Percentiles rank a stretch among this genome's conserved stretches.
Evolutionary conservation across 2,329 filamentous ascomycete genomes (phyloP).

Genomic region (Colletotrichum karsti): DNA sequence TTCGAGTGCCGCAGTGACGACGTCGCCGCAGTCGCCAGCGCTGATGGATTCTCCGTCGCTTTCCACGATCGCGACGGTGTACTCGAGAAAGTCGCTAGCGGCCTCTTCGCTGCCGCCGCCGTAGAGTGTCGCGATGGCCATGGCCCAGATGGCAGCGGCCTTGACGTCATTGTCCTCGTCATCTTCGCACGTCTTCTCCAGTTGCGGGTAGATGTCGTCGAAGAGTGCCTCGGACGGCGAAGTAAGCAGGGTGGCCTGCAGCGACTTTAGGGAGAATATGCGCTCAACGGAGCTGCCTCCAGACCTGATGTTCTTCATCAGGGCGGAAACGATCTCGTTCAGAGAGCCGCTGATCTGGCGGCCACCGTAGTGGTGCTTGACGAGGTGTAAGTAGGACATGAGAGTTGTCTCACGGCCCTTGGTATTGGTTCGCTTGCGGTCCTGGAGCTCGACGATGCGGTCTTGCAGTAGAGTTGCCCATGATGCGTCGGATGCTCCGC

Average conservation of each 20-base stretch:
- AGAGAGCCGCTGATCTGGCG: conserved; percentile 68
- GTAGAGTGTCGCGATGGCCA: conserved; percentile 78
- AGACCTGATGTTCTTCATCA: conserved; percentile 75
- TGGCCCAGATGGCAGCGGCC: conserved; percentile 75
- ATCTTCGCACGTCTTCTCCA: conserved; percentile 73
- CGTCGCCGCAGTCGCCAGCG: conserved; percentile 73
- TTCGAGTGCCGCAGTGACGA: conserved; percentile 79
- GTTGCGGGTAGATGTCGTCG: conserved; percentile 62
- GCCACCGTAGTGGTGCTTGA: conserved; percentile 74
- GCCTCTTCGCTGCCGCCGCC: conserved; percentile 76
- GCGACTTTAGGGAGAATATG: conserved; percentile 74
- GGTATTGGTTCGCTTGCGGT: conserved; percentile 80
- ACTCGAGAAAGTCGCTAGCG: conserved; percentile 76
- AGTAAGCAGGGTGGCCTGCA: conserved; percentile 76
- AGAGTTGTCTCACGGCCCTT: conserved; percentile 75
- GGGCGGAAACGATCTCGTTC: conserved; percentile 68
- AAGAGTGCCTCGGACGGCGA: conserved; percentile 72
- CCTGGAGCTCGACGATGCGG: conserved; percentile 75
- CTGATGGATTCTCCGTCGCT: conserved; percentile 79
- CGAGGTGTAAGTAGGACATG: conserved; percentile 67
- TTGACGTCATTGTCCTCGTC: conserved; percentile 72
- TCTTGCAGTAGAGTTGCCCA: conserved; percentile 72
- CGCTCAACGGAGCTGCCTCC: conserved; percentile 76
- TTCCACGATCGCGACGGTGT: conserved; percentile 79
- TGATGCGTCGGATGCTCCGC: conserved; percentile 62